phyloP scores from a whole-genome alignment of 768 basidiomycete genomes.

The Pleurotus eryngii region DNA sequence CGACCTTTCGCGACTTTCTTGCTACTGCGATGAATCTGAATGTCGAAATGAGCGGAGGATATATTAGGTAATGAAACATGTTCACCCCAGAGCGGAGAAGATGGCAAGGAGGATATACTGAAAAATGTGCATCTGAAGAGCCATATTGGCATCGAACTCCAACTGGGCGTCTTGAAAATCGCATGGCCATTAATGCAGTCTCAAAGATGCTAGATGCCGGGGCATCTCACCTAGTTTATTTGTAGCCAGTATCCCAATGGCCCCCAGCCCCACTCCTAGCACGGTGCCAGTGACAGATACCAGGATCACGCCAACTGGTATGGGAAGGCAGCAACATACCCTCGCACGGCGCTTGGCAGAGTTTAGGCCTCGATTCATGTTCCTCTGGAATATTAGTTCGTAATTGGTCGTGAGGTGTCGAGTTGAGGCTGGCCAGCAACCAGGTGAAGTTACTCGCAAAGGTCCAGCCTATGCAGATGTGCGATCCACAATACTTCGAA shows the following conservation, averaged over 20 bases:
- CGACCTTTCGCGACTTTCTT: background rate
- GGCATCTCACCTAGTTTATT: constrained; percentile 1
- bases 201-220: background rate
- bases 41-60: background rate
- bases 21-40: background rate
- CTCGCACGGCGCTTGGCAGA: background rate
- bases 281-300: background rate
- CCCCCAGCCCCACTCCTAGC: background rate
- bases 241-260: background rate
- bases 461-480: constrained; percentile 4
- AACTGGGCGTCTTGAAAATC: background rate
- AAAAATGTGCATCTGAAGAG: constrained; percentile 1
- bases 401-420: background rate
- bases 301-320: background rate
- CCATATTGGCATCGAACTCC: background rate
- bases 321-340: constrained; percentile 2
- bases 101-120: background rate
- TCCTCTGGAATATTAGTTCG: background rate
- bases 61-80: background rate
- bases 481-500: too few relatives aligned
- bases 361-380: background rate
- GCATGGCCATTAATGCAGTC: background rate
- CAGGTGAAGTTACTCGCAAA: background rate
- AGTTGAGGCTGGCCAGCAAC: constrained; percentile 1
- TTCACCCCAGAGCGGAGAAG: background rate